phyloP scores from a whole-genome alignment of 805 yeast species.

The Saturnispora hagleri region DNA sequence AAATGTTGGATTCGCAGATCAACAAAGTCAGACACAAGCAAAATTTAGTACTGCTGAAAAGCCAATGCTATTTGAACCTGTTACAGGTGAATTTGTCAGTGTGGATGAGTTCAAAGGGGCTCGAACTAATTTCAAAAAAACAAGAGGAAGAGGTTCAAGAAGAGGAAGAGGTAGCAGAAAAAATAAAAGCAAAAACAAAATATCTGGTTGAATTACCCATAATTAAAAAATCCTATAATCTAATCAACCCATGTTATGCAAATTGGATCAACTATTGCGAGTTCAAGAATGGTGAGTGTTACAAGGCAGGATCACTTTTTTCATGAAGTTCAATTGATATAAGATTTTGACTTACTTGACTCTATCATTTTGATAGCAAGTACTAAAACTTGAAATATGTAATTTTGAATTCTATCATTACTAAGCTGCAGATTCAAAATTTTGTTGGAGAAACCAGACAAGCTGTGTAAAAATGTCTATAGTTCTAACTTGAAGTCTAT shows the following conservation, averaged over 20 bases:
- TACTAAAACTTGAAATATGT: not conserved
- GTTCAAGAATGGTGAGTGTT: too few relatives aligned
- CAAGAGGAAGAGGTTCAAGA: not conserved
- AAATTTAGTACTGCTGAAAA: conserved; percentile 23
- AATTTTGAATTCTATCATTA: not conserved
- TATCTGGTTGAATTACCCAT: not conserved
- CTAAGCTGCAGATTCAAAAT: not conserved
- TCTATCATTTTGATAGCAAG: not conserved
- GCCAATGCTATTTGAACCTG: conserved; percentile 5
- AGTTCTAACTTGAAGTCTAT: not conserved
- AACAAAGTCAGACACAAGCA: not conserved
- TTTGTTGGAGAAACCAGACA: not conserved
- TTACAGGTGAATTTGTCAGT: not conserved
- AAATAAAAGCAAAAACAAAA: not conserved
- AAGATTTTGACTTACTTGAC: not conserved
- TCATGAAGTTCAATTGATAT: too few relatives aligned
- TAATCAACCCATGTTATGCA: too few relatives aligned
- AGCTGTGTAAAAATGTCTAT: not conserved
- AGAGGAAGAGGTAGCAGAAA: not conserved
- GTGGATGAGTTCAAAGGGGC: conserved; percentile 5
- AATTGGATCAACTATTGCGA: too few relatives aligned
- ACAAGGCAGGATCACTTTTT: too few relatives aligned
- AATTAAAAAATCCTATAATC: too few relatives aligned
- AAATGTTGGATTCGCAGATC: not conserved
- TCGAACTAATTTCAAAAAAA: not conserved